These are phyloP conservation scores for Benincasa hispida DNA, from an alignment of 306 rosid genomes.

Conservation along the genomic window DNA sequence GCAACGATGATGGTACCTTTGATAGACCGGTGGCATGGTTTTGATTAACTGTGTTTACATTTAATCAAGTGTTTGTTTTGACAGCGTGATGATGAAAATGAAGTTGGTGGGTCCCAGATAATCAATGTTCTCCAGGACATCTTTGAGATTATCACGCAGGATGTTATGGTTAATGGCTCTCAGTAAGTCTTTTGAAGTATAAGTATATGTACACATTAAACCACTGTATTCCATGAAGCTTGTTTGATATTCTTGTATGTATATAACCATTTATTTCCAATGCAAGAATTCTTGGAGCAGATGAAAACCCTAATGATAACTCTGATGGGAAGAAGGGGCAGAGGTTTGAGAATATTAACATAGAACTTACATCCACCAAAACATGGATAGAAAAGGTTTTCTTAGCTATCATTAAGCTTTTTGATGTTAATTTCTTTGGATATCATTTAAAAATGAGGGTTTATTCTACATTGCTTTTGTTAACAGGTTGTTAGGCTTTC, in stretches of 20 bases:
- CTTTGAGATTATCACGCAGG: slow-evolving; percentile 77
- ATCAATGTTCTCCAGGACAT: slow-evolving; percentile 90
- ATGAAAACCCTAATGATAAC: neutral
- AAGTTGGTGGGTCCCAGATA: slow-evolving; percentile 35
- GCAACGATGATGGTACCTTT: slow-evolving; percentile 4
- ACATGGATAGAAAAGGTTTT: slow-evolving; percentile 74
- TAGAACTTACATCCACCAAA: slow-evolving; percentile 6
- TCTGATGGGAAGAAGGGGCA: slow-evolving; percentile 29
- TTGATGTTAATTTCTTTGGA: slow-evolving; percentile 3
- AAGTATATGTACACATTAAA: neutral
- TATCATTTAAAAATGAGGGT: slow-evolving; percentile 5
- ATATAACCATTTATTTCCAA: slow-evolving; percentile 14
- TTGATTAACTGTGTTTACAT: slow-evolving; percentile 2
- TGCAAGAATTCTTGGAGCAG: slow-evolving; percentile 36
- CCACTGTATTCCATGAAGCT: neutral
- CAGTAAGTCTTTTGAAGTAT: slow-evolving; percentile 37
- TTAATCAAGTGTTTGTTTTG: slow-evolving; percentile 13
- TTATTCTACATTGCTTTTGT: slow-evolving; percentile 16
- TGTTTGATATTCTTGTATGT: slow-evolving; percentile 9
- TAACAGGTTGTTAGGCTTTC: slow-evolving; percentile 68
- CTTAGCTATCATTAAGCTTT: neutral
- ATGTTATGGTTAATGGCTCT: slow-evolving; percentile 62
- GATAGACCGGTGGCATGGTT: neutral
- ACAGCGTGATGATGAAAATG: slow-evolving; percentile 42
- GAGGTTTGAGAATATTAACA: slow-evolving; percentile 54